phyloP scores from a whole-genome alignment of 2,329 filamentous ascomycete species.

The Stemphylium lycopersici region DNA sequence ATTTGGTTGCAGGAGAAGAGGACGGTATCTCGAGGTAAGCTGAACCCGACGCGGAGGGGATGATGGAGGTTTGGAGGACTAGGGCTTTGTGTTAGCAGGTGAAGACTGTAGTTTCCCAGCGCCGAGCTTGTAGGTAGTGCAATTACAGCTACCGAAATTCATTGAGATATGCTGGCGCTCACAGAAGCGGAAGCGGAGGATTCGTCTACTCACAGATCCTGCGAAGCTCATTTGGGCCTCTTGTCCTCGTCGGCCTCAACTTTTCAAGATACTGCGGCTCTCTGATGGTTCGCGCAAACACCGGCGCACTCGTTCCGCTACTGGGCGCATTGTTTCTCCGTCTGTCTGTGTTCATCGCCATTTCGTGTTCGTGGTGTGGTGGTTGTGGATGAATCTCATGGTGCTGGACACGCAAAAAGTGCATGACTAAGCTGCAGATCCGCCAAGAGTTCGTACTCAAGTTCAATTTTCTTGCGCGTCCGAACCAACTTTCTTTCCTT shows the following conservation, averaged over 20 bases:
- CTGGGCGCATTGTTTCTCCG: constrained; percentile 88
- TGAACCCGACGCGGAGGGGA: constrained; percentile 91
- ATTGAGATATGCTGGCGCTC: neutral
- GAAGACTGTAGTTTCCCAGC: neutral
- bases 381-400: constrained; percentile 19
- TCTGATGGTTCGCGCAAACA: constrained; percentile 64
- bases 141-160: neutral
- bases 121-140: neutral
- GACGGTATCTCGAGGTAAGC: constrained; percentile 75
- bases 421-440: constrained; percentile 38
- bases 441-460: constrained; percentile 39
- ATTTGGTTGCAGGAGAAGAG: constrained; percentile 43
- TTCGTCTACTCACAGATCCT: constrained; percentile 75
- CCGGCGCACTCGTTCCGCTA: constrained; percentile 74
- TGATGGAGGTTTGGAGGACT: constrained; percentile 91
- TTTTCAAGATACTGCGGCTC: constrained; percentile 55
- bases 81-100: constrained; percentile 19
- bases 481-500: constrained; percentile 25
- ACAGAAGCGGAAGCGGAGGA: neutral
- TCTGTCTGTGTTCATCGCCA: constrained; percentile 63
- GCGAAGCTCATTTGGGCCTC: constrained; percentile 73
- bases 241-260: constrained; percentile 60
- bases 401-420: constrained; percentile 15
- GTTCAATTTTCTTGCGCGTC: constrained; percentile 35
- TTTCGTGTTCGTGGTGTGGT: constrained; percentile 14